Evolutionary conservation across 2,329 filamentous ascomycete species (phyloP), one percentile per base, ranked within the genome.

Genomic region (Seiridium unicorne): DNA sequence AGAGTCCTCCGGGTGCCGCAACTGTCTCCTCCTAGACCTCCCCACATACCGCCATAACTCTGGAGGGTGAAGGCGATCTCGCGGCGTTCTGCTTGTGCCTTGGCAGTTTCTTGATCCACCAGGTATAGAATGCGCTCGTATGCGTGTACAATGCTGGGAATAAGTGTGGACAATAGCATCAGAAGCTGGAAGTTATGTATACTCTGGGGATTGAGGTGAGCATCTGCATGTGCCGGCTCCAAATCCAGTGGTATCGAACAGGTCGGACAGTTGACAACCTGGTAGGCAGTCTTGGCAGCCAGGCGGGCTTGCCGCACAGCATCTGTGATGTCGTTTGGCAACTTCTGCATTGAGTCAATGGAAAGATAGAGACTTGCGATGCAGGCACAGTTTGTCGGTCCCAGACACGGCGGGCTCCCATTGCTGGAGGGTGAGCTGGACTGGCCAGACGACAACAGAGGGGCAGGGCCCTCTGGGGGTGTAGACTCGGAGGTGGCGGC

Each of bases 131-230:
- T 82, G 35, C 72, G 74, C 58, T 77, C 77, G 74, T 88, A 88
- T 6, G 83, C 81, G 68, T 85, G 81, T 57, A 81, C 84, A 49
- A 84, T 79, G 7, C 83, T 82, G 1, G 84, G 84, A 3, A 88
- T 73, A 36, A 88, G 77, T 2, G 84, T 80, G 5, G 79, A 83
- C 3, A 88, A 74, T 57, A 85, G 76, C 84, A 87, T 87, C 55
- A 82, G 76, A 66, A 79, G 86, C 68, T 88, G 85, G 62, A 85
- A 83, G 36, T 76, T 65, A 56, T 83, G 79, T 55, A 86, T 77
- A 31, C 79, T 75, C 1, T 76, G 73, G 1, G 58, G 46, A 13
- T 51, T 49, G 34, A 65, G 32, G 10, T 56, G 35, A 1, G 18
- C 18, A 26, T 42, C 13, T 18, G 48, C 26, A 6, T 54, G 7